Percentiles rank a stretch among this genome's conserved stretches.
phyloP scores from a whole-genome alignment of 257 asterid genomes.

The Petunia axillaris region DNA sequence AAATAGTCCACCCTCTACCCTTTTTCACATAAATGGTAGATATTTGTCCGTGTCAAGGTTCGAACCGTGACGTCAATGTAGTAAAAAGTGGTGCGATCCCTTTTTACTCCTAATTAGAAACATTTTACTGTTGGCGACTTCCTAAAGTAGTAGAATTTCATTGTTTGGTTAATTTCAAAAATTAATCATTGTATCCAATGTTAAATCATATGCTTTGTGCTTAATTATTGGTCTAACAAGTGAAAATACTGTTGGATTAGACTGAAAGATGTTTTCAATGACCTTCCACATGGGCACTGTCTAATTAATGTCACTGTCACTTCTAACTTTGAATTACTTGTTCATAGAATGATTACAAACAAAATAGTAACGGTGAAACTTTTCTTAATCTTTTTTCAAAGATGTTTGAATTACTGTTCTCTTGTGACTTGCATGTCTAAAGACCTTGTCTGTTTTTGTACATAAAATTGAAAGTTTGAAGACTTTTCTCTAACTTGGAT shows the following conservation, averaged over 20 bases:
- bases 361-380: neutral
- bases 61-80: too few species aligned
- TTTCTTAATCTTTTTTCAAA: neutral
- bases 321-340: neutral
- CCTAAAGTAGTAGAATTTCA: too few species aligned
- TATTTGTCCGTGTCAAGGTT: too few species aligned
- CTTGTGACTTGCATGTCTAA: too few species aligned
- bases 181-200: too few species aligned
- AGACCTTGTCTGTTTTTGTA: too few species aligned
- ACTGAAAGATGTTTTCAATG: neutral
- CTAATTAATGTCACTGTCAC: neutral
- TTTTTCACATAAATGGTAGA: too few species aligned
- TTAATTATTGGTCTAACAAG: neutral
- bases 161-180: too few species aligned
- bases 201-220: too few species aligned
- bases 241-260: neutral
- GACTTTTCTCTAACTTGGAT: neutral
- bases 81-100: neutral
- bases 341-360: neutral
- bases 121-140: too few species aligned
- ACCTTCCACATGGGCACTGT: neutral
- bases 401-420: neutral
- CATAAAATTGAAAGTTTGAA: neutral
- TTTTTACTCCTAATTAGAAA: neutral
- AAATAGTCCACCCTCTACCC: too few species aligned